Conservation (phyloP, 345 rosid species). For the Hevea brasiliensis region DNA sequence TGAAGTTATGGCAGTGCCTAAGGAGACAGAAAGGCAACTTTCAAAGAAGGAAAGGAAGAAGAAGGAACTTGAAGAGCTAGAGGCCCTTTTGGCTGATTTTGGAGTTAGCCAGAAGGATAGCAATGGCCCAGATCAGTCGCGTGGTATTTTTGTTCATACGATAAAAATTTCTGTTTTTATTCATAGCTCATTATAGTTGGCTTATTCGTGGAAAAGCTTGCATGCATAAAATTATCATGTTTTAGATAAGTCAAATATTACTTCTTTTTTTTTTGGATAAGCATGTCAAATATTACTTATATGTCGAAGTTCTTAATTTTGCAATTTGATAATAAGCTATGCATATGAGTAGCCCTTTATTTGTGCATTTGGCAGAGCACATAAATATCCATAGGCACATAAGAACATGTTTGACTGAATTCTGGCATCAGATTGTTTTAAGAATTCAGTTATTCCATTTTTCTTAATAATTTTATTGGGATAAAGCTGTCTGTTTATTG, state of each 20-base stretch:
- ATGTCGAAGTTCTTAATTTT: too few relatives aligned
- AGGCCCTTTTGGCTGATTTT: conserved; percentile 81
- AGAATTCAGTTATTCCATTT: not conserved
- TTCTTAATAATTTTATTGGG: not conserved
- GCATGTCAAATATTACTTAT: too few relatives aligned
- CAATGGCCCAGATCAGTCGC: conserved; percentile 48
- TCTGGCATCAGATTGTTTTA: not conserved
- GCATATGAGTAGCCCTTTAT: not conserved
- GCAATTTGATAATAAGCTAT: too few relatives aligned
- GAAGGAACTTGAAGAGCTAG: conserved; percentile 90
- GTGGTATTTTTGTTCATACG: conserved; percentile 34
- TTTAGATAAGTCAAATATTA: too few relatives aligned
- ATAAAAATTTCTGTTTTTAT: not conserved
- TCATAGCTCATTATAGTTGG: not conserved
- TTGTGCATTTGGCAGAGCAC: not conserved
- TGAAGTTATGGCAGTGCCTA: conserved; percentile 51
- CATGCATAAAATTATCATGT: too few relatives aligned
- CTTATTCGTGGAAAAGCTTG: not conserved
- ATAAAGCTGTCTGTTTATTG: not conserved
- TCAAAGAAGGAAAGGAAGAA: conserved; percentile 87
- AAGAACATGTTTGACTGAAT: not conserved
- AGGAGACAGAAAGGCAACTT: conserved; percentile 84
- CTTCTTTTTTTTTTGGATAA: too few relatives aligned
- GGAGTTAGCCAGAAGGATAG: conserved; percentile 51
- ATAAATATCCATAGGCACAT: not conserved